Conservation (phyloP, 2,329 filamentous ascomycete genomes). For the Neofusicoccum sp. region DNA sequence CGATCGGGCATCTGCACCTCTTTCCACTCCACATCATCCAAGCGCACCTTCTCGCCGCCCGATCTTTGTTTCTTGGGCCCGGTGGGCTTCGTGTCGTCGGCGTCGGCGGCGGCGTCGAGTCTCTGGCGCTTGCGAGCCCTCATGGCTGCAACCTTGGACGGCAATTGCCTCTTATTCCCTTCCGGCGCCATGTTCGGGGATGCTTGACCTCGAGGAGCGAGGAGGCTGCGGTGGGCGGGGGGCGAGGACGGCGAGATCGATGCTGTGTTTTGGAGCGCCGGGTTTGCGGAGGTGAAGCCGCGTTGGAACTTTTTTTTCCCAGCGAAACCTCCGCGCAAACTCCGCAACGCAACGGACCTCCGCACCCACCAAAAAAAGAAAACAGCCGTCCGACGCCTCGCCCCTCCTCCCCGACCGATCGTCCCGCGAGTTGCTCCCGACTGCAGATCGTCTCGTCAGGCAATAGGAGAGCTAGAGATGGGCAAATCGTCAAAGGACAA, state of each 20-base stretch:
- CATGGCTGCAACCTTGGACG: constrained; percentile 39
- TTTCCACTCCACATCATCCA: constrained; percentile 61
- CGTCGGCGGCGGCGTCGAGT: not conserved
- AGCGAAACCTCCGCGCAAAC: constrained; percentile 16
- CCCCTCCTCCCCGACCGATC: not conserved
- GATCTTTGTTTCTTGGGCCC: constrained; percentile 7
- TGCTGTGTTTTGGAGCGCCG: not conserved
- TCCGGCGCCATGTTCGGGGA: constrained; percentile 24
- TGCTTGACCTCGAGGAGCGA: not conserved
- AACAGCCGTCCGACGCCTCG: not conserved
- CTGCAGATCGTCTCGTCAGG: too few species aligned
- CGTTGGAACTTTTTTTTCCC: constrained; percentile 12
- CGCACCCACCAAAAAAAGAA: not conserved
- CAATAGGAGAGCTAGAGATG: constrained; percentile 51
- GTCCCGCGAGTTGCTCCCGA: not conserved
- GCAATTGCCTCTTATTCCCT: constrained; percentile 36
- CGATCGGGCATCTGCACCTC: constrained; percentile 69
- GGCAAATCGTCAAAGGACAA: constrained; percentile 99
- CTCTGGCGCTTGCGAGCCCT: constrained; percentile 43
- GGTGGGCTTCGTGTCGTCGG: constrained; percentile 21
- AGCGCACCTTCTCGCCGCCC: constrained; percentile 30
- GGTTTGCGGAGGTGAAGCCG: not conserved
- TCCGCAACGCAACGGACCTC: constrained; percentile 14
- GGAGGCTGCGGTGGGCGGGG: too few species aligned
- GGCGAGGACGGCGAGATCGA: too few species aligned